Evolutionary conservation across 2,329 filamentous ascomycete genomes (phyloP).

Genomic region (Penicillium sp.): DNA sequence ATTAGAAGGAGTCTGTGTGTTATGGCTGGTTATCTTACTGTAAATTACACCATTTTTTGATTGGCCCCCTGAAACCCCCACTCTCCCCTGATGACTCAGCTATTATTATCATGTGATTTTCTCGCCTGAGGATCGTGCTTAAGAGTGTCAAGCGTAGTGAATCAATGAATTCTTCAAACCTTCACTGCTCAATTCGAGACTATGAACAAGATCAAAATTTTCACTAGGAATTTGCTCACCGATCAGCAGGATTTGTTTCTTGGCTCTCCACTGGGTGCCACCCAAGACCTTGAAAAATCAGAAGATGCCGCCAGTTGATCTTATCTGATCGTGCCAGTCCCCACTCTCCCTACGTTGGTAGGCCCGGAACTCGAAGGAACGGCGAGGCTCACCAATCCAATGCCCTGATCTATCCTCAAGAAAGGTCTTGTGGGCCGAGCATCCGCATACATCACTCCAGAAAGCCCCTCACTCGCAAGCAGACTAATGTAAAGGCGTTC

Average conservation of each 20-base stretch:
- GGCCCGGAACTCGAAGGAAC: constrained; percentile 16
- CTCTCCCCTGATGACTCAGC: constrained; percentile 22
- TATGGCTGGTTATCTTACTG: not conserved
- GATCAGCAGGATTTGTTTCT: constrained; percentile 1
- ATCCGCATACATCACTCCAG: constrained; percentile 10
- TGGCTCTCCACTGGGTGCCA: constrained; percentile 17
- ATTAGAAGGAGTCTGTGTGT: not conserved
- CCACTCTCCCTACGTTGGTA: constrained; percentile 23
- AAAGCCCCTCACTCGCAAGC: constrained; percentile 14
- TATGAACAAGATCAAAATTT: not conserved
- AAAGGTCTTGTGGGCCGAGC: constrained; percentile 13
- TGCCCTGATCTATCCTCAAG: not conserved
- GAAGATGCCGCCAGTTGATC: constrained; percentile 24
- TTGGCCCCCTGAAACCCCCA: constrained; percentile 1
- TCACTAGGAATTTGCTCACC: not conserved
- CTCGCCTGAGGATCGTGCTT: not conserved
- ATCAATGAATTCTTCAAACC: not conserved
- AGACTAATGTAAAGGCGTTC: constrained; percentile 10
- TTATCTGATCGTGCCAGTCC: constrained; percentile 34
- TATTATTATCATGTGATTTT: constrained; percentile 20
- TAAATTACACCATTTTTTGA: not conserved
- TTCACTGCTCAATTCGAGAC: not conserved
- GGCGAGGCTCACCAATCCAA: constrained; percentile 22
- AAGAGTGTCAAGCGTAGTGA: not conserved
- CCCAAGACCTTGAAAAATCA: constrained; percentile 9